A percentile compares a stretch with the other conserved stretches of the same genome.
These are phyloP conservation scores for Chlorociboria aeruginascens DNA, from an alignment of 495 filamentous ascomycete species.

Conservation along the genomic window DNA sequence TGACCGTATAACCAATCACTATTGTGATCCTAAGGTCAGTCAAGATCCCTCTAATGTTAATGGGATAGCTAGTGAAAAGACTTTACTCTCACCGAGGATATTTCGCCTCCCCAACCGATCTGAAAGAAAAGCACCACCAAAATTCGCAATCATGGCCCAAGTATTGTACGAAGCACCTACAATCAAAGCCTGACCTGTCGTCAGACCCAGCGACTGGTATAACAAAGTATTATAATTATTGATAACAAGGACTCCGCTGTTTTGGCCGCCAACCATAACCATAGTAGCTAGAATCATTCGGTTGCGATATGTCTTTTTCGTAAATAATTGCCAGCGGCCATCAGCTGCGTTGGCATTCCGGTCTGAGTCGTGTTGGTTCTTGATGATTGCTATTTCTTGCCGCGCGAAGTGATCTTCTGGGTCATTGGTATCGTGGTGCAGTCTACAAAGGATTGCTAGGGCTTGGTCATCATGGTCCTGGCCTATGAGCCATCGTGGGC, in stretches of 20 bases:
- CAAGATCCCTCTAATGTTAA: too few relatives aligned
- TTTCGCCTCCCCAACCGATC: constrained; percentile 18
- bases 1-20: constrained; percentile 17
- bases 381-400: constrained; percentile 20
- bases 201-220: constrained; percentile 18
- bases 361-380: constrained; percentile 13
- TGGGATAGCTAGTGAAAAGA: too few relatives aligned
- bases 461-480: constrained; percentile 21
- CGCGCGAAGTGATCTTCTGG: constrained; percentile 16
- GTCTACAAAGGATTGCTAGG: constrained; percentile 10
- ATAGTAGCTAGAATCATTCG: constrained; percentile 15
- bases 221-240: constrained; percentile 22
- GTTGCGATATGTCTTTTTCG: constrained; percentile 14
- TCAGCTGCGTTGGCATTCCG: constrained; percentile 8
- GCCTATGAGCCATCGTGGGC: constrained; percentile 20
- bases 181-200: constrained; percentile 15
- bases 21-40: not conserved
- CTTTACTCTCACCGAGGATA: constrained; percentile 1
- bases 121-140: constrained; percentile 15
- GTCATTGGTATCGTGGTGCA: constrained; percentile 19
- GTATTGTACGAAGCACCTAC: constrained; percentile 20
- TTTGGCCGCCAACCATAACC: constrained; percentile 18
- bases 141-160: constrained; percentile 16
- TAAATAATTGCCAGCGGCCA: constrained; percentile 13
- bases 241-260: constrained; percentile 20